Percentiles rank a stretch among this genome's conserved stretches.
Conservation (phyloP, 371 early-diverging fungal genomes). For the Chytridiales sp. region DNA sequence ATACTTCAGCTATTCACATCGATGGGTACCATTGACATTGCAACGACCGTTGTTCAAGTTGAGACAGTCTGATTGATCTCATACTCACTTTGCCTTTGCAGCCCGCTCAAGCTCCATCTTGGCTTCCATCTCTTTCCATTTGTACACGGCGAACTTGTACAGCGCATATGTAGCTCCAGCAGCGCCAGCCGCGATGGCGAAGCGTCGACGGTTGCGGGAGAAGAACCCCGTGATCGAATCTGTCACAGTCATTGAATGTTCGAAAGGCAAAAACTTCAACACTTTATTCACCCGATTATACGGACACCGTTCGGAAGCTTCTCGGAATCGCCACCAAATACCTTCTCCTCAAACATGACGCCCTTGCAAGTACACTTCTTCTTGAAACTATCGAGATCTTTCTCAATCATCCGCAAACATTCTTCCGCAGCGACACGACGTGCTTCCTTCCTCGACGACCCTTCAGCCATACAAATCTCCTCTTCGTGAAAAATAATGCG, state of each 20-base stretch:
- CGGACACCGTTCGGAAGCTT: too few relatives aligned
- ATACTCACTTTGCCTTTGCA: constrained; percentile 74
- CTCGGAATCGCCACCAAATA: not conserved
- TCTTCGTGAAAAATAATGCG: not conserved
- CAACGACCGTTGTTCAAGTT: not conserved
- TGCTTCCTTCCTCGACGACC: not conserved
- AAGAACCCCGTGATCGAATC: too few relatives aligned
- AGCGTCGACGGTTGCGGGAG: constrained; percentile 28
- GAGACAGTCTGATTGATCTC: not conserved
- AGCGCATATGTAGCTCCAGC: constrained; percentile 72
- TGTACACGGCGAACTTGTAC: constrained; percentile 69
- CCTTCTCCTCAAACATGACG: not conserved
- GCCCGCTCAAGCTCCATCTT: constrained; percentile 58
- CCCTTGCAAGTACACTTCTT: not conserved
- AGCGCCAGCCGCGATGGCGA: constrained; percentile 54
- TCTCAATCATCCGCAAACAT: not conserved
- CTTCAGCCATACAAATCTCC: not conserved
- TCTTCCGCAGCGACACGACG: not conserved
- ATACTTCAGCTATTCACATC: not conserved
- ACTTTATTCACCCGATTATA: too few relatives aligned
- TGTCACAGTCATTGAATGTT: too few relatives aligned
- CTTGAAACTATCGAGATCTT: not conserved
- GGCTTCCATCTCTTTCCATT: constrained; percentile 71
- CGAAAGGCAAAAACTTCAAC: too few relatives aligned
- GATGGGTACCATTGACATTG: not conserved